Percentiles rank a stretch among this genome's conserved stretches.
Conservation (phyloP, 108 stramenopile species). For the Nitzschia sp. region DNA sequence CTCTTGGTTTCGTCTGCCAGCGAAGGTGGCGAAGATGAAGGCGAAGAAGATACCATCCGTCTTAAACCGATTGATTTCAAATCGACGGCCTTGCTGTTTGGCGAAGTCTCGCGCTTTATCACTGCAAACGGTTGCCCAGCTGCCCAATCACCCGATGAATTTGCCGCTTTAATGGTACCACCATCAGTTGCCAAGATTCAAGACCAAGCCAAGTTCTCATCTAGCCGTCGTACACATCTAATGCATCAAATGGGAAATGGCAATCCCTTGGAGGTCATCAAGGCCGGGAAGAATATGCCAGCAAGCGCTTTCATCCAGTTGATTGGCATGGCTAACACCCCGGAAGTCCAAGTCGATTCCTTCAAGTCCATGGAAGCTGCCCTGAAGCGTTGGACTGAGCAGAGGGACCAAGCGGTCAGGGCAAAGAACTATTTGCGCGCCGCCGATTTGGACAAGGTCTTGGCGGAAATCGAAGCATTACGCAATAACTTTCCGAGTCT, state of each 20-base stretch:
- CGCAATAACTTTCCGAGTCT: constrained; percentile 27
- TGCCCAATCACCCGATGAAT: constrained; percentile 43
- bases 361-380: constrained; percentile 15
- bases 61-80: constrained; percentile 37
- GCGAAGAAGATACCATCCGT: constrained; percentile 25
- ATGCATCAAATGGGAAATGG: constrained; percentile 31
- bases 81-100: constrained; percentile 34
- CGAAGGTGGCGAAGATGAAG: neutral
- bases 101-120: constrained; percentile 37
- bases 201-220: constrained; percentile 22
- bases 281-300: constrained; percentile 32
- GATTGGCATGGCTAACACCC: constrained; percentile 39
- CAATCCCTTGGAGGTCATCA: constrained; percentile 29
- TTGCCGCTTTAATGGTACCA: constrained; percentile 38
- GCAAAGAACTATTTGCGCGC: constrained; percentile 38
- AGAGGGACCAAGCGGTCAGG: constrained; percentile 13
- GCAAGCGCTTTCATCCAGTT: constrained; percentile 33
- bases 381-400: constrained; percentile 5
- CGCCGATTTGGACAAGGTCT: constrained; percentile 23
- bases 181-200: constrained; percentile 33
- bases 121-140: constrained; percentile 47
- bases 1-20: constrained; percentile 24
- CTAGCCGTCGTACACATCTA: constrained; percentile 24
- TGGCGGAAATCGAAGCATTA: constrained; percentile 26
- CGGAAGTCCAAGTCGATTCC: constrained; percentile 38